Conservation (phyloP, 257 asterid species). For the Solanum verrucosum region DNA sequence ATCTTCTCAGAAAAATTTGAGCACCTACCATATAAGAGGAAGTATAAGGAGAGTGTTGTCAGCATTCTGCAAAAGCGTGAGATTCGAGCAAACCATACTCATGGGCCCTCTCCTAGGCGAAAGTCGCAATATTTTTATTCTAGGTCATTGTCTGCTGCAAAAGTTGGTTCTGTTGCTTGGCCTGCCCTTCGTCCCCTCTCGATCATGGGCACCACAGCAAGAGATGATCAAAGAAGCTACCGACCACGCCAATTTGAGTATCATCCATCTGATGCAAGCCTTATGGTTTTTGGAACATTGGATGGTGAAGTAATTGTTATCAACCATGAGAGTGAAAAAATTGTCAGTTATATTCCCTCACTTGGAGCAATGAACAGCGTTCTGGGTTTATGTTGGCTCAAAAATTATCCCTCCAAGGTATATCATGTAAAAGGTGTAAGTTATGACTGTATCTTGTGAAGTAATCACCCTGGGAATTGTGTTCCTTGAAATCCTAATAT, state of each 20-base stretch:
- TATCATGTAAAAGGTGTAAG: not conserved
- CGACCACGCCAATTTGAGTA: constrained; percentile 95
- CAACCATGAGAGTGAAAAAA: constrained; percentile 74
- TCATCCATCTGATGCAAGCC: constrained; percentile 90
- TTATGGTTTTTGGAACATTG: constrained; percentile 89
- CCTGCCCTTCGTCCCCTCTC: constrained; percentile 69
- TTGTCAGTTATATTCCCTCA: constrained; percentile 68
- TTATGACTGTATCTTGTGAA: not conserved
- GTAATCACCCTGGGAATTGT: not conserved
- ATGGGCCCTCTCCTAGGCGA: constrained; percentile 23
- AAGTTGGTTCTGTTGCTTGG: constrained; percentile 75
- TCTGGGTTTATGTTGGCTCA: constrained; percentile 90
- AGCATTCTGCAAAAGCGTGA: constrained; percentile 69
- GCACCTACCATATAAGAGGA: constrained; percentile 66
- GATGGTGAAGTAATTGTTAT: constrained; percentile 85
- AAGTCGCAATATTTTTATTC: constrained; percentile 52
- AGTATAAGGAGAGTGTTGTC: constrained; percentile 46
- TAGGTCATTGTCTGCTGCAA: constrained; percentile 83
- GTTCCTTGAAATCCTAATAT: not conserved
- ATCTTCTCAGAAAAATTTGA: constrained; percentile 51
- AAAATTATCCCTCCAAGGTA: constrained; percentile 77
- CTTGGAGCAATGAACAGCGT: constrained; percentile 87
- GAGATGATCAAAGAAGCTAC: constrained; percentile 61
- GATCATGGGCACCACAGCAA: constrained; percentile 19
- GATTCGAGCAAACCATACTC: constrained; percentile 39